Conservation (phyloP, 148 eudicot species). For the Chenopodium suecicum region DNA sequence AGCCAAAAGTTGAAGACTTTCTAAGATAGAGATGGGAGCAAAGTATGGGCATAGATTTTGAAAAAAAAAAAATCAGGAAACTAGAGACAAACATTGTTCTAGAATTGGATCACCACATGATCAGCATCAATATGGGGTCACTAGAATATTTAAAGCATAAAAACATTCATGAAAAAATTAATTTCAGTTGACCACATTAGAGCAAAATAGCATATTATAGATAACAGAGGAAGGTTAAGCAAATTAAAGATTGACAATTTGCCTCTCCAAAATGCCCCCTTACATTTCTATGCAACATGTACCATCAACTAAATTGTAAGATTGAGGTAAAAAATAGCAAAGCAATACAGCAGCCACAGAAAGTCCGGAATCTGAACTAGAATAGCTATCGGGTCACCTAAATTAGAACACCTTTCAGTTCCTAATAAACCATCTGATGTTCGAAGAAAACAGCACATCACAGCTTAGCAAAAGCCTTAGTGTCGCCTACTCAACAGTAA, state of each 20-base stretch:
- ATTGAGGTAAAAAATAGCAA: no score
- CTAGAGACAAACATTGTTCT: background rate
- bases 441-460: background rate
- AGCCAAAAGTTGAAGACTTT: background rate
- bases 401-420: background rate
- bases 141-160: background rate
- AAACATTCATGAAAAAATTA: background rate
- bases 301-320: no score
- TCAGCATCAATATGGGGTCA: background rate
- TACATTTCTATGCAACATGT: no score
- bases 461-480: background rate
- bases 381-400: no score
- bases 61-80: background rate
- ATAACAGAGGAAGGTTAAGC: background rate
- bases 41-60: background rate
- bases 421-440: background rate
- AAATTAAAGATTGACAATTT: no score
- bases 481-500: background rate
- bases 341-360: no score
- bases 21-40: background rate
- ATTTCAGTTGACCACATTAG: background rate
- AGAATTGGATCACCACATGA: background rate
- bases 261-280: background rate
- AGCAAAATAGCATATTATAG: background rate
- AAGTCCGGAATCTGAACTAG: no score